These are phyloP conservation scores for Vinca major DNA, from an alignment of 305 asterid species.

Conservation along the genomic window DNA sequence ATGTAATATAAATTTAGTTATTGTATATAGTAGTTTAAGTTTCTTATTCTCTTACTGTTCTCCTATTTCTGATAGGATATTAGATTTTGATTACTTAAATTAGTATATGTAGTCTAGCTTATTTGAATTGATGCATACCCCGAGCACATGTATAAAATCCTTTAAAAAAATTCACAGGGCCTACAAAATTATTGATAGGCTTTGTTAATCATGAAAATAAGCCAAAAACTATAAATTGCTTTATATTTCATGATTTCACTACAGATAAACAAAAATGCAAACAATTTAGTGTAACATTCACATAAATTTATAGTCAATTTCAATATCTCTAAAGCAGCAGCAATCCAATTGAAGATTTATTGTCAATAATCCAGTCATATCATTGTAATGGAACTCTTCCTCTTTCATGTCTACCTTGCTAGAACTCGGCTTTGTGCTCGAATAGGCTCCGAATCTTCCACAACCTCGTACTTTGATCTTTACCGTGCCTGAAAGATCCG, in stretches of 20 bases:
- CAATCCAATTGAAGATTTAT: slow-evolving; percentile 30
- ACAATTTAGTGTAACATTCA: neutral
- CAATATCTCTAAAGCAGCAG: slow-evolving; percentile 34
- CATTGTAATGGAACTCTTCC: slow-evolving; percentile 32
- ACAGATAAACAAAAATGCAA: neutral
- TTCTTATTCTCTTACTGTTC: too few species aligned
- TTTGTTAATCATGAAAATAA: neutral
- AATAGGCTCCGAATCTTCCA: slow-evolving; percentile 60
- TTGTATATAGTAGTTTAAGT: too few species aligned
- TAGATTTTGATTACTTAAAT: too few species aligned
- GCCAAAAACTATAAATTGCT: neutral
- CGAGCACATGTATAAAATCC: too few species aligned
- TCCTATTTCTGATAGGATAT: too few species aligned
- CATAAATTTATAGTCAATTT: slow-evolving; percentile 25
- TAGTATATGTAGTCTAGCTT: too few species aligned
- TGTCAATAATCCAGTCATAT: slow-evolving; percentile 37
- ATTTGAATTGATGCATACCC: too few species aligned
- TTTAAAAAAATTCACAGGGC: too few species aligned
- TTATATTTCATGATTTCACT: neutral
- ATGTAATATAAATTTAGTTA: too few species aligned
- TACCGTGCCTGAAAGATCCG: slow-evolving; percentile 16
- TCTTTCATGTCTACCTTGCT: slow-evolving; percentile 37
- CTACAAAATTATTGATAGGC: too few species aligned
- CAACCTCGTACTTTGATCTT: slow-evolving; percentile 43
- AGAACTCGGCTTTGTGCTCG: slow-evolving; percentile 37